Conservation (phyloP, 306 rosid genomes). For the Leucaena leucocephala region DNA sequence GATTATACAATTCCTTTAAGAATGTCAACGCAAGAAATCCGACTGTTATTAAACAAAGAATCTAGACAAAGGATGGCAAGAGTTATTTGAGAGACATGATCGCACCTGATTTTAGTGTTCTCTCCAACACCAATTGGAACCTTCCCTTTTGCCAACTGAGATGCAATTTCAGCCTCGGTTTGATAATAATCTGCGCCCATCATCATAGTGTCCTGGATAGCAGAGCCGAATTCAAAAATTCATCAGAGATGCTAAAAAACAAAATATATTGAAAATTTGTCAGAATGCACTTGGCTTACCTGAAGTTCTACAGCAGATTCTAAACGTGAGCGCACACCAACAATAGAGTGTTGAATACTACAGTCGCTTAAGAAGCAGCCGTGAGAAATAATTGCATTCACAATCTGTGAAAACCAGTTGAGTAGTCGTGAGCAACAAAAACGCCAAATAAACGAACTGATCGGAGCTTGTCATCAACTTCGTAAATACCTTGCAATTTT, state of each 20-base stretch:
- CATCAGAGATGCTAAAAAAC: conserved; percentile 9
- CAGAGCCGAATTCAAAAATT: conserved; percentile 30
- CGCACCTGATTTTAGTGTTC: conserved; percentile 88
- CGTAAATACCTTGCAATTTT: conserved; percentile 83
- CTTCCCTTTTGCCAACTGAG: conserved; percentile 75
- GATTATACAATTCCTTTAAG: conserved; percentile 85
- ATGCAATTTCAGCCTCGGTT: conserved; percentile 88
- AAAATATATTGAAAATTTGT: background rate
- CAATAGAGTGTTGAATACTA: conserved; percentile 79
- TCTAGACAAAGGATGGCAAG: background rate
- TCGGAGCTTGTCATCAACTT: conserved; percentile 6
- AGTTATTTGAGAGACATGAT: conserved; percentile 24
- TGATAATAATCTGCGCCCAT: conserved; percentile 99
- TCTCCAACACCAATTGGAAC: conserved; percentile 97
- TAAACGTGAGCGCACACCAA: conserved; percentile 88
- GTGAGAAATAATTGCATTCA: conserved; percentile 86
- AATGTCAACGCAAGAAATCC: background rate
- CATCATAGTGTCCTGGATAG: conserved; percentile 91
- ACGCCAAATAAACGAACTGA: conserved; percentile 2
- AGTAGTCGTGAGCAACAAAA: conserved; percentile 31
- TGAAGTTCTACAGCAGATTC: conserved; percentile 78
- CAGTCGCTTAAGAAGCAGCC: conserved; percentile 95
- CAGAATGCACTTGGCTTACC: conserved; percentile 44
- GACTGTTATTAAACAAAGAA: too few species aligned
- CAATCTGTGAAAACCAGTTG: conserved; percentile 56